Evolutionary conservation across 495 filamentous ascomycete species (phyloP).

Genomic region (Friedmanniomyces endolithicus): DNA sequence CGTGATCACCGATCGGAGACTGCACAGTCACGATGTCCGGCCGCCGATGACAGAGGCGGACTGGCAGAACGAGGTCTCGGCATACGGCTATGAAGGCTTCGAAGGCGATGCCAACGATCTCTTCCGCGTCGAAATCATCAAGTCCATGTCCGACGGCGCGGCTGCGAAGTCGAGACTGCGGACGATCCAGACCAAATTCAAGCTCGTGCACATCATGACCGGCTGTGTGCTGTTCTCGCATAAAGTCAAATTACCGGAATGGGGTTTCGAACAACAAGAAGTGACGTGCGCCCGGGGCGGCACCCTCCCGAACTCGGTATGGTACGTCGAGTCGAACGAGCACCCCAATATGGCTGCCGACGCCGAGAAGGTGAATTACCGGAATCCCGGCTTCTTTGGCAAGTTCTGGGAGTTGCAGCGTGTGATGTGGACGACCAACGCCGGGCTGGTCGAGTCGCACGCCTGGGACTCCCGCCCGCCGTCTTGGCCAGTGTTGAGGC

Average conservation of each 20-base stretch:
- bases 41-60: conserved; percentile 94
- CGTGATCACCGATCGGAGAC: conserved; percentile 62
- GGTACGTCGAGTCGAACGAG: conserved; percentile 85
- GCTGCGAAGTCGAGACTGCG: conserved; percentile 73
- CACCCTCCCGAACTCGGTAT: conserved; percentile 88
- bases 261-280: conserved; percentile 95
- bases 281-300: conserved; percentile 91
- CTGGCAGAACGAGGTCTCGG: conserved; percentile 97
- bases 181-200: conserved; percentile 95
- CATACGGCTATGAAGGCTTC: conserved; percentile 95
- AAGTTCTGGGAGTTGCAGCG: conserved; percentile 99
- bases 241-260: conserved; percentile 95
- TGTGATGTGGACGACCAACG: conserved; percentile 99
- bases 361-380: conserved; percentile 87
- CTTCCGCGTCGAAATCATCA: conserved; percentile 89
- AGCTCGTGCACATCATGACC: conserved; percentile 88
- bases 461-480: conserved; percentile 93
- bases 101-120: conserved; percentile 92
- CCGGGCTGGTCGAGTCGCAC: conserved; percentile 89
- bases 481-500: conserved; percentile 83
- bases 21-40: conserved; percentile 96
- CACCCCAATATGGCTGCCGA: conserved; percentile 59
- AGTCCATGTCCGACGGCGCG: conserved; percentile 68
- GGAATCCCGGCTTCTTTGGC: conserved; percentile 86
- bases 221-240: conserved; percentile 94